These are phyloP conservation scores for Nephromyces sp. DNA, from an alignment of 169 alveolate genomes.

Conservation along the genomic window DNA sequence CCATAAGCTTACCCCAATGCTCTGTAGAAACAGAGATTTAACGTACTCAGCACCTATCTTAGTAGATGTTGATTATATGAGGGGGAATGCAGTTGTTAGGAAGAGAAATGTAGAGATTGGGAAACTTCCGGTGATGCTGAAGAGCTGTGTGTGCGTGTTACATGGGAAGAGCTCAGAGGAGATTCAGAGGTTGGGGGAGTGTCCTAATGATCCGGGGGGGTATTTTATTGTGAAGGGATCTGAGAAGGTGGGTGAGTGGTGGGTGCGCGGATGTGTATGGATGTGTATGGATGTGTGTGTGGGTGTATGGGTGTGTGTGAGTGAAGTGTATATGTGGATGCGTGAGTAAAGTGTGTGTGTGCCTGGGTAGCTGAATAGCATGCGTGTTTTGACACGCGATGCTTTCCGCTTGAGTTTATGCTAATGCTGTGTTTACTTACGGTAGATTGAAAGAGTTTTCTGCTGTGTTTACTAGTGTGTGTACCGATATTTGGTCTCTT, in stretches of 20 bases:
- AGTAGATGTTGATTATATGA: slow-evolving; percentile 87
- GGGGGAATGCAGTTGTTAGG: slow-evolving; percentile 73
- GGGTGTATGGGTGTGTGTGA: too few species aligned
- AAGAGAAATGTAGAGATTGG: slow-evolving; percentile 82
- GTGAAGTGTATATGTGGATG: not conserved
- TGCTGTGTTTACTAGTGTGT: slow-evolving; percentile 60
- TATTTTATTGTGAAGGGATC: slow-evolving; percentile 97
- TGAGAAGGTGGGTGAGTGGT: slow-evolving; percentile 91
- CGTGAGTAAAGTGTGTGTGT: not conserved
- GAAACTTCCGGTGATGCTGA: slow-evolving; percentile 93
- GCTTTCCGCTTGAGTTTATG: not conserved
- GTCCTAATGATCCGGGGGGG: slow-evolving; percentile 84
- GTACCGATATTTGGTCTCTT: slow-evolving; percentile 1
- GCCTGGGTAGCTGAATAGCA: not conserved
- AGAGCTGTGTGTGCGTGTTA: slow-evolving; percentile 75
- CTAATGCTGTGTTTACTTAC: slow-evolving; percentile 12
- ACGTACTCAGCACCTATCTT: slow-evolving; percentile 95
- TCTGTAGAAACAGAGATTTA: slow-evolving; percentile 91
- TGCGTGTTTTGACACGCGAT: not conserved
- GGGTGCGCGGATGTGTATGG: too few species aligned
- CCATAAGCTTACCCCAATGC: slow-evolving; percentile 82
- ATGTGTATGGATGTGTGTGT: too few species aligned
- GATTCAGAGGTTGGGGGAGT: slow-evolving; percentile 60
- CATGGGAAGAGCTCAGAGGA: slow-evolving; percentile 55
- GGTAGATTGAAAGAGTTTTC: slow-evolving; percentile 73